Percentiles rank a stretch among this genome's conserved stretches.
phyloP scores from a whole-genome alignment of 2,329 filamentous ascomycete genomes.

The Botrytis byssoidea region DNA sequence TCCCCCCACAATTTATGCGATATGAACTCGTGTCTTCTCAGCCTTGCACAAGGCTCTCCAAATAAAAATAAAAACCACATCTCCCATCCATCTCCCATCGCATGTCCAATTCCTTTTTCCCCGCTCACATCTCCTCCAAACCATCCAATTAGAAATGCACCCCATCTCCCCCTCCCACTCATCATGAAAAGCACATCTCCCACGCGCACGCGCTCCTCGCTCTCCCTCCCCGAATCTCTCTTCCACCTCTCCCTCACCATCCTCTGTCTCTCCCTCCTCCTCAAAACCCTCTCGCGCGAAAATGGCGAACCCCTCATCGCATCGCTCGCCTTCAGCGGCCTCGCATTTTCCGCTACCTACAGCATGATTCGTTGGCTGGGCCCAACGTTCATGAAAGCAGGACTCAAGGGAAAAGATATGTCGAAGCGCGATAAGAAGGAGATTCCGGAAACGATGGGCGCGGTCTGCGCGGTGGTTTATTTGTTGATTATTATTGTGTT shows the following conservation, averaged over 20 bases:
- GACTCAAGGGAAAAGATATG: conserved; percentile 86
- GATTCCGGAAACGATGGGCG: conserved; percentile 95
- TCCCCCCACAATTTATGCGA: conserved; percentile 4
- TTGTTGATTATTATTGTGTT: conserved; percentile 86
- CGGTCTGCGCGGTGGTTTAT: conserved; percentile 89
- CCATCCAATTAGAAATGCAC: not conserved
- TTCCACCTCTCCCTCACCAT: conserved; percentile 60
- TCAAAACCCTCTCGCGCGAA: conserved; percentile 67
- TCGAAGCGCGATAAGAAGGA: conserved; percentile 73
- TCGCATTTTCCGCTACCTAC: conserved; percentile 80
- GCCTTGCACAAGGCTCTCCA: conserved; percentile 17
- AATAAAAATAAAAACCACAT: conserved; percentile 11
- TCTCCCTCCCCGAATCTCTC: conserved; percentile 53
- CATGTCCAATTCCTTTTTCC: not conserved
- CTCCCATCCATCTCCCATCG: not conserved
- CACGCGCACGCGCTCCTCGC: conserved; percentile 34
- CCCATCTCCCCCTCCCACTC: not conserved
- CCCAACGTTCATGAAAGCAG: conserved; percentile 81
- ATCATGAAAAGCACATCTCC: conserved; percentile 12
- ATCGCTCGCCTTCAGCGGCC: conserved; percentile 79
- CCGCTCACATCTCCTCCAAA: not conserved
- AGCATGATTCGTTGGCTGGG: conserved; percentile 92
- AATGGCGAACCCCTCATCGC: conserved; percentile 86
- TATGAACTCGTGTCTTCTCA: conserved; percentile 21
- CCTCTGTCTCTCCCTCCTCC: conserved; percentile 60